Base-by-base conservation (phyloP, 805 yeast genomes). In the Zygotorulaspora sp. region DNA sequence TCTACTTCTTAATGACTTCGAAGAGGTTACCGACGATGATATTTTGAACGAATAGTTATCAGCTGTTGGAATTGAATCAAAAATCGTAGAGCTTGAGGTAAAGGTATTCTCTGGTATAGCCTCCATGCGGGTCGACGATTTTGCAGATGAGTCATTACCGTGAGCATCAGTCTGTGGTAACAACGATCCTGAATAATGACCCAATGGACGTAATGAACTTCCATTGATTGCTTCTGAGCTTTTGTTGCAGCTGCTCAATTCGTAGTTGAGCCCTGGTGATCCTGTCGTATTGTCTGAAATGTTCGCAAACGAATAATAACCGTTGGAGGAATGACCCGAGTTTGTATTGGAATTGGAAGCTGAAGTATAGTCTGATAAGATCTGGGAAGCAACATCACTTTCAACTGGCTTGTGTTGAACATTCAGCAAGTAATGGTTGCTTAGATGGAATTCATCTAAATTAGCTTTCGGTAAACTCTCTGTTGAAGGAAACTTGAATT, bases 401-500 rank as follows among this genome's bases (percentile, higher is more conserved):
- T 14, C 23, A 12, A 29, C 16, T 27, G 43, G 30, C 17, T 43
- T 40, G 17, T 35, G 30, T 18, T 50, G 15, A 8, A 38, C 34
- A 30, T 58, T 58, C 16, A 61, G 38, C 21, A 59, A 22, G 35
- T 50, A 53, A 39, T 58, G 62, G 30, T 59, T 59, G 31, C 49
- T 56, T 45, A 55, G 30, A 14, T 49, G 53, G 16, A 42, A 41
- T 23, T 52, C 57, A 15, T 54, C 48, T 4, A 44, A 22, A 2
- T 32, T 25, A 3, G 30, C 31, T 3, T 40, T 33, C 15, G 45
- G 51, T 26, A 47, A 31, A 27, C 45, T 48, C 33, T 60, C 66
- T 3, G 44, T 45, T 5, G 61, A 54, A 11, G 72, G 72, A 36
- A 66, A 67, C 36, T 58, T 56, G 47, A 67, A 67, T 11, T 48